Percentiles rank a stretch among this genome's conserved stretches.
Conservation (phyloP, 202 grass and related monocot genomes). For the Schoenoplectus triqueter region DNA sequence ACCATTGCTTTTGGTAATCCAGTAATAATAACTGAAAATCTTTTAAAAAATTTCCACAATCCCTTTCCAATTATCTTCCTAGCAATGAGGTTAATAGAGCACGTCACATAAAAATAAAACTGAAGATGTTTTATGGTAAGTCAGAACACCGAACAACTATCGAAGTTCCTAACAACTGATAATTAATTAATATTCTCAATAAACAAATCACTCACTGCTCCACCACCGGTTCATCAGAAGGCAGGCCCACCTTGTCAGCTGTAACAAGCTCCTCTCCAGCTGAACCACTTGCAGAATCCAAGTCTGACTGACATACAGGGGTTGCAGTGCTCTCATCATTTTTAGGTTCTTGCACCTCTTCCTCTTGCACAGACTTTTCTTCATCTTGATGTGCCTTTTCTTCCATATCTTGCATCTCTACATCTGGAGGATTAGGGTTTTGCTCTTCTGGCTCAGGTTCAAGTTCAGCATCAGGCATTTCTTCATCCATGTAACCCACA, state of each 20-base stretch:
- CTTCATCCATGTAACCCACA: slow-evolving; percentile 63
- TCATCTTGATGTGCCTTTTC: slow-evolving; percentile 57
- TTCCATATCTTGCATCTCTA: slow-evolving; percentile 78
- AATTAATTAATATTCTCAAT: neutral
- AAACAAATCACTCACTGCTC: slow-evolving; percentile 6
- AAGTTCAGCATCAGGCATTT: slow-evolving; percentile 80
- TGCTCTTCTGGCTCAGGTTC: slow-evolving; percentile 40
- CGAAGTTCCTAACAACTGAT: neutral
- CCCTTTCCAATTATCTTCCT: too few relatives aligned
- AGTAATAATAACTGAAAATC: neutral
- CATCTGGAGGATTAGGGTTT: slow-evolving; percentile 46
- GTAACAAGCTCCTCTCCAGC: slow-evolving; percentile 21
- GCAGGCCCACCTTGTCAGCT: neutral
- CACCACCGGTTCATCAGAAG: slow-evolving; percentile 19
- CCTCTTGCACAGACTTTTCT: slow-evolving; percentile 3
- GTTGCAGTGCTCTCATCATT: slow-evolving; percentile 18
- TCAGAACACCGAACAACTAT: neutral
- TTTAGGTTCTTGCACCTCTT: too few relatives aligned
- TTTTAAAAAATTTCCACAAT: neutral
- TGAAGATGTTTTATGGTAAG: neutral
- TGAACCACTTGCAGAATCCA: slow-evolving; percentile 13
- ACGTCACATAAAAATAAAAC: neutral
- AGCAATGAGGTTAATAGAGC: neutral
- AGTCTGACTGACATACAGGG: neutral
- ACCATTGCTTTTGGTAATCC: neutral